Base-by-base conservation (phyloP, 176 grass and related monocot genomes). In the Oryza nivara region DNA sequence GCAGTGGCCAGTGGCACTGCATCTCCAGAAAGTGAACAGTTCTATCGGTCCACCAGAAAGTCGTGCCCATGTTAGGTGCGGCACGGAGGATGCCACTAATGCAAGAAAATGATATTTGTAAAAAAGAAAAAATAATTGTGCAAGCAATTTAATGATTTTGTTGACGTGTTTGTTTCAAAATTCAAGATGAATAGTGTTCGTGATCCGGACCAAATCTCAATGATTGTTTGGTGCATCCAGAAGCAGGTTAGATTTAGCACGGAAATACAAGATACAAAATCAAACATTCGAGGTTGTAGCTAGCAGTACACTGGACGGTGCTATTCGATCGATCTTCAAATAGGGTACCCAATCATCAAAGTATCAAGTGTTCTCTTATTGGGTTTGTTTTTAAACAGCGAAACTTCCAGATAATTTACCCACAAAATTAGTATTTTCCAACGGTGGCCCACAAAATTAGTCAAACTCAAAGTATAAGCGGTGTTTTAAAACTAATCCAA, bases 41-140 rank as follows among this genome's bases (percentile, higher is more conserved):
- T 82, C 9, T 20, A 23, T 76, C 41, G 43, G 48, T 41, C 43
- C 77, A 65, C 35, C 65, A 10, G 1, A 30, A 40, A 6, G 43
- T 41, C 32, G 5, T 45, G 72, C 41, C 72, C 56, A 2, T 67
- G 72, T 46, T 82, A 38, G 88, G 83, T 74, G 79, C 79, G 28
- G 19, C 83, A 52, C 41, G 61, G 70, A 65, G 16, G n/a, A 65
- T 30, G 46, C n/a, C 54, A 49, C 60, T 75, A 64, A 64, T n/a
- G 15, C 66, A 56, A 46, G 8, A 13, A 79, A 56, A 4, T 19
- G 5, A 20, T 63, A 20, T 46, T 30, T 63, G 1, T 26, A 65
- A 78, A 47, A 19, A 20, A 46, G 6, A 1, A 12, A 12, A 47
- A 30, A 20, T 0, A 6, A 41, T 7, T 45, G 22, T 4, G 56